phyloP scores from a whole-genome alignment of 140 eudicot genomes.

The Flaveria floridana region DNA sequence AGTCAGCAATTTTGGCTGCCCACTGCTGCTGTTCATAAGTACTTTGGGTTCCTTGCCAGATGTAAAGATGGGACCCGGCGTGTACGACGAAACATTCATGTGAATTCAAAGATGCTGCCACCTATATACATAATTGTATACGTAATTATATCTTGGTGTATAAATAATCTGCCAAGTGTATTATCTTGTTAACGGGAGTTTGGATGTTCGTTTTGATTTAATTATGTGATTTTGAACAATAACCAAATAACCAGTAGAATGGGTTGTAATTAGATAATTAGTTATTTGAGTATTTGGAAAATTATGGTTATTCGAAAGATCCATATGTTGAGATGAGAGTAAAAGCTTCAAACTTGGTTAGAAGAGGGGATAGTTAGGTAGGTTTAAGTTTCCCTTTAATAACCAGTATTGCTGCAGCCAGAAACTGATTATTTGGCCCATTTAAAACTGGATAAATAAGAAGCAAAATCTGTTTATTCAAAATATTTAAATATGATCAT shows the following conservation, averaged over 20 bases:
- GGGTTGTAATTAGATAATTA: not conserved
- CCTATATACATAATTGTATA: constrained; percentile 44
- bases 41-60: constrained; percentile 91
- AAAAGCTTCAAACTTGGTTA: not conserved
- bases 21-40: constrained; percentile 82
- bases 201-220: not conserved
- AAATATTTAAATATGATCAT: not conserved
- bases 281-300: not conserved
- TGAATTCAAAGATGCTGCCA: constrained; percentile 71
- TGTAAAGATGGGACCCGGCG: constrained; percentile 72
- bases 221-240: not conserved
- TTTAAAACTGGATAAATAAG: not conserved
- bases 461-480: not conserved
- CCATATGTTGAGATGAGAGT: not conserved
- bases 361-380: not conserved
- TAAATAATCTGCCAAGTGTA: not conserved
- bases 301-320: not conserved
- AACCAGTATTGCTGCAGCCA: not conserved
- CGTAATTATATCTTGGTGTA: not conserved
- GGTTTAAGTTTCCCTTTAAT: not conserved
- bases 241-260: not conserved
- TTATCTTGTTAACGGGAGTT: not conserved
- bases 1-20: constrained; percentile 77
- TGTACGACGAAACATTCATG: constrained; percentile 78
- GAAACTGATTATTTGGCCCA: not conserved